Percentiles rank a stretch among this genome's conserved stretches.
Evolutionary conservation across 2,329 filamentous ascomycete genomes (phyloP).

Genomic region (Myriosclerotinia scirpicola): DNA sequence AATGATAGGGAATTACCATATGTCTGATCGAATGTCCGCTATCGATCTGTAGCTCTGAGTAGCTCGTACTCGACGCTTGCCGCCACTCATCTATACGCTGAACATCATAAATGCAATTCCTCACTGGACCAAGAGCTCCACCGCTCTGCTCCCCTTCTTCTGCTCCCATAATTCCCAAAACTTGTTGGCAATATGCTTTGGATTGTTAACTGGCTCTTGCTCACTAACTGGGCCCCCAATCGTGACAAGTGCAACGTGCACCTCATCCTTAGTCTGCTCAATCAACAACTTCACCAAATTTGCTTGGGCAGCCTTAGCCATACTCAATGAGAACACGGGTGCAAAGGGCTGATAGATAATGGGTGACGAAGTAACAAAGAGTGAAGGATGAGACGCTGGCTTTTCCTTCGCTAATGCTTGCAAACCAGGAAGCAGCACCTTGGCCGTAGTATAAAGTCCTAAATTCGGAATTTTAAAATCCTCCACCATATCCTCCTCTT

Average conservation of each 20-base stretch:
- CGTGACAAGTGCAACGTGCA: constrained; percentile 50
- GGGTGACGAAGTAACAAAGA: constrained; percentile 18
- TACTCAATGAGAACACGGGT: constrained; percentile 50
- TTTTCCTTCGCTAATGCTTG: constrained; percentile 3
- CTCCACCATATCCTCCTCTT: constrained; percentile 48
- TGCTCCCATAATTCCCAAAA: constrained; percentile 48
- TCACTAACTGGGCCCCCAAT: constrained; percentile 48
- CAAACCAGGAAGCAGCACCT: constrained; percentile 10
- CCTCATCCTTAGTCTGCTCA: constrained; percentile 41
- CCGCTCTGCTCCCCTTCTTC: constrained; percentile 41
- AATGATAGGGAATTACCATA: not conserved
- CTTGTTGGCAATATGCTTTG: constrained; percentile 47
- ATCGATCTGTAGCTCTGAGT: not conserved
- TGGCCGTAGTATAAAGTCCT: constrained; percentile 45
- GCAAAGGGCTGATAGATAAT: constrained; percentile 44
- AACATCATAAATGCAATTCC: not conserved
- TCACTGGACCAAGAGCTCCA: constrained; percentile 40
- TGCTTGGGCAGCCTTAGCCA: constrained; percentile 53
- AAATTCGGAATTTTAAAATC: constrained; percentile 53
- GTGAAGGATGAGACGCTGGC: constrained; percentile 9
- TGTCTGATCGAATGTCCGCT: not conserved
- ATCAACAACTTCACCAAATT: constrained; percentile 49
- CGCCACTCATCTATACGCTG: not conserved
- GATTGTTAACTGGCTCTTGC: constrained; percentile 46
- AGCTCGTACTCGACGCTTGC: not conserved